Base-by-base conservation (phyloP, 2,329 filamentous ascomycete genomes). In the Microdochium paspali region DNA sequence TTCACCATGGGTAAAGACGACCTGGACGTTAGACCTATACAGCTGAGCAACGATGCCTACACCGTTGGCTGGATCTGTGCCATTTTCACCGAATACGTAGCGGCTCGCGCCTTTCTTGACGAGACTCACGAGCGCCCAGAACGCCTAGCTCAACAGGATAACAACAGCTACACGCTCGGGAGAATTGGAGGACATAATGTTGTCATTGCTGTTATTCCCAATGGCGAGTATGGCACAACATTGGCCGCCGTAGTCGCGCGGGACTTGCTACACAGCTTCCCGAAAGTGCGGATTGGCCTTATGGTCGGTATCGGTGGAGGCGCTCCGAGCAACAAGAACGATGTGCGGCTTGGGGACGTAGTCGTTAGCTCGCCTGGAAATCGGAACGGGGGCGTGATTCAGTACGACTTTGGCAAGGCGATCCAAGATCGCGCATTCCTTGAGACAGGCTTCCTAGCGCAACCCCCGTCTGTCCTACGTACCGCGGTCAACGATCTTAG, bases 61-160 rank as follows among this genome's bases (percentile, higher is more conserved):
- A 67, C 58, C 0, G 61, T 72, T 6, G 69, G 67, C n/a, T 72
- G 67, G 67, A 69, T 74, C 5, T 72, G 66, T 47, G 68, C 69
- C 10, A 47, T 71, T 4, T 15, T 10, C 1, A 57, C 52, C 0
- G 70, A 72, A 45, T 60, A 57, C 44, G 57, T 64, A 40, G 68
- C 69, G 3, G 68, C 69, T 2, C 53, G 55, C 24, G 54, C 45
- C 0, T 63, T 71, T 24, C 63, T 73, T 2, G 69, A 73, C 45
- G 61, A 71, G 49, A 50, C 56, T 25, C 62, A 70, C 45, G 58
- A 58, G 0, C 3, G 20, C 0, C 61, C 54, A 0, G 53, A 58
- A 4, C 35, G 63, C 62, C 30, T 59, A 20, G 10, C 45, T 0
- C 40, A 7, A 1, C 24, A 58, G 9, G 62, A 64, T 24, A 57